Conservation (phyloP, 352 stramenopile species). For the Pythium grandisporangium region DNA sequence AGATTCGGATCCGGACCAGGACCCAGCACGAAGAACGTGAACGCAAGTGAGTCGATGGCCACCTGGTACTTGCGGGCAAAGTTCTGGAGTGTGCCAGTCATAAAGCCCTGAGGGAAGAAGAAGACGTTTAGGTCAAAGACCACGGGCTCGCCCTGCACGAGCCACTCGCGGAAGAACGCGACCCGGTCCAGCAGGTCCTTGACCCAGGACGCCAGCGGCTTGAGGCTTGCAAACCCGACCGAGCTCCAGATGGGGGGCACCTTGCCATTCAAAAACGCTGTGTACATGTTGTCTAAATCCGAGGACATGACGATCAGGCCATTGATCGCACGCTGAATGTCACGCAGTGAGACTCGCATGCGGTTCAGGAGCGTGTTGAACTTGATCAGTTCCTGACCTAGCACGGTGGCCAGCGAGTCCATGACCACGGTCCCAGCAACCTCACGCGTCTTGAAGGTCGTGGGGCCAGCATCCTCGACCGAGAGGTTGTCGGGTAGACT, state of each 20-base stretch:
- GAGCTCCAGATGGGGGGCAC: slow-evolving; percentile 84
- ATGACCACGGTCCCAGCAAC: slow-evolving; percentile 82
- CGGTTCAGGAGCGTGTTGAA: slow-evolving; percentile 88
- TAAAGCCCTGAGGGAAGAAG: slow-evolving; percentile 95
- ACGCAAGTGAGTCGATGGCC: slow-evolving; percentile 91
- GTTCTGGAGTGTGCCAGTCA: slow-evolving; percentile 93
- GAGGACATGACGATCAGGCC: slow-evolving; percentile 91
- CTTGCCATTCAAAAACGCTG: slow-evolving; percentile 86
- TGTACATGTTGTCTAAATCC: slow-evolving; percentile 96
- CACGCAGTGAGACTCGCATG: slow-evolving; percentile 74
- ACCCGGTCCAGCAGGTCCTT: slow-evolving; percentile 86
- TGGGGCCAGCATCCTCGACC: slow-evolving; percentile 82
- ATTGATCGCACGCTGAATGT: slow-evolving; percentile 79
- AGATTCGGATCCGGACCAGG: too few relatives aligned
- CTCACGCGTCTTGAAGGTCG: slow-evolving; percentile 86
- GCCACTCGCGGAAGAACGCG: slow-evolving; percentile 89
- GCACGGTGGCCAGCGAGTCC: slow-evolving; percentile 89
- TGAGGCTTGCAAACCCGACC: slow-evolving; percentile 91
- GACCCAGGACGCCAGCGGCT: slow-evolving; percentile 89
- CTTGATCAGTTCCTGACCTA: slow-evolving; percentile 92
- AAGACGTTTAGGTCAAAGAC: slow-evolving; percentile 91
- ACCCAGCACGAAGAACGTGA: slow-evolving; percentile 86
- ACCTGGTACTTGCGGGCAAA: slow-evolving; percentile 93
- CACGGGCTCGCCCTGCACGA: slow-evolving; percentile 84
- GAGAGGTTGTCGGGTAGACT: slow-evolving; percentile 49